Conservation (phyloP, 768 basidiomycete species). For the Mycena olivaceomarginata region DNA sequence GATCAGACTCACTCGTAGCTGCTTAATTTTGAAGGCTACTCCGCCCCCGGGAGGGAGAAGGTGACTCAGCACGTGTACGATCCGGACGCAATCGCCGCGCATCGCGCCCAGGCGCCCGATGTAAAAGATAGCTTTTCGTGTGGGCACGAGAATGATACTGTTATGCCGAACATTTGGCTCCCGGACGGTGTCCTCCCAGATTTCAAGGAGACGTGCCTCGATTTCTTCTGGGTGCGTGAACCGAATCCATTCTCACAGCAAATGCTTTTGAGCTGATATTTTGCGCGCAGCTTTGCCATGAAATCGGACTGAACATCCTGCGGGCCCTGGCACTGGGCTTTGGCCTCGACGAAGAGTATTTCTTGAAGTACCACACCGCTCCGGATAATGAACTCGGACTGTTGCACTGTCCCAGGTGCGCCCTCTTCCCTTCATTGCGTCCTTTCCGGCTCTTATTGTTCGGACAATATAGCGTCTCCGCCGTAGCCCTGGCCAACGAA, state of each 20-base stretch:
- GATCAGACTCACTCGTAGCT: conserved; percentile 53
- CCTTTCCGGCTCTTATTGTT: not conserved
- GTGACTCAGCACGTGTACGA: conserved; percentile 48
- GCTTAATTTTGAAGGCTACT: conserved; percentile 55
- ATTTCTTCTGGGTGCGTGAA: conserved; percentile 69
- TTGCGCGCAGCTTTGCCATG: conserved; percentile 60
- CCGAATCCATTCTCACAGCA: conserved; percentile 50
- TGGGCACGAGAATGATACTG: conserved; percentile 66
- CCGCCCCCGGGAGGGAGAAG: conserved; percentile 63
- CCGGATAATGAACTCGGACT: conserved; percentile 74
- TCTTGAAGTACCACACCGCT: conserved; percentile 62
- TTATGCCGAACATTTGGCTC: conserved; percentile 76
- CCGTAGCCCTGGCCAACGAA: conserved; percentile 51
- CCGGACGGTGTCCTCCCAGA: conserved; percentile 71
- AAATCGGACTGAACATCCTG: conserved; percentile 65
- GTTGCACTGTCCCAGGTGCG: conserved; percentile 72
- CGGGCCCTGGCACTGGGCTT: conserved; percentile 70
- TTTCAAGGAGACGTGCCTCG: conserved; percentile 70
- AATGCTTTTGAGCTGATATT: too few species aligned
- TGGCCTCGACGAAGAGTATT: conserved; percentile 65
- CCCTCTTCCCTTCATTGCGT: conserved; percentile 55
- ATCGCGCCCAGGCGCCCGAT: conserved; percentile 48
- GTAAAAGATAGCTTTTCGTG: conserved; percentile 75
- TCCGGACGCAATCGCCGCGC: not conserved
- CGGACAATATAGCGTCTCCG: conserved; percentile 53